Base-by-base conservation (phyloP, 2,329 filamentous ascomycete species). In the Xylaria hypoxylon region DNA sequence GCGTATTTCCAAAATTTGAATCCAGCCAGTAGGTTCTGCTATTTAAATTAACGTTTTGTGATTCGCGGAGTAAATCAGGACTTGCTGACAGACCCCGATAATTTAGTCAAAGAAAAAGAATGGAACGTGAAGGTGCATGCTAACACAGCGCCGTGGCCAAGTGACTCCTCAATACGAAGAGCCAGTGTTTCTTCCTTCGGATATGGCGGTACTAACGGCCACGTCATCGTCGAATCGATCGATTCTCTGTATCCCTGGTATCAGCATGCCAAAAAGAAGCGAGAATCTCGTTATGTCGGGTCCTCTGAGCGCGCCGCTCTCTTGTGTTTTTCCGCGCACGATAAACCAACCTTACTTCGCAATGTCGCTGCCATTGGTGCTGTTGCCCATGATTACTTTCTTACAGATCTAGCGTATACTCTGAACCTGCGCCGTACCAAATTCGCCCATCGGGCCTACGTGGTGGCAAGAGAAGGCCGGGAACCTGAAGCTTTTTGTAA, bases 151-250 rank as follows among this genome's bases (percentile, higher is more conserved):
- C 67, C 68, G 2, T 74, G 68, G 70, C 72, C 73, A 1, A 52
- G 47, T 24, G 68, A 72, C 19, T 64, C 55, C 5, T 42, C 62
- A 1, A 52, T 70, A 11, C 60, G 67, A 1, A 62, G 73, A 40
- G 68, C 68, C 4, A 68, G 67, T 19, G 66, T 76, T n/a, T 73
- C 68, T 42, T 70, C 62, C 15, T 74, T 71, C 48, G 72, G 72
- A 10, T 74, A 73, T 33, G 72, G 72, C 13, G 69, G 66, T 17
- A 67, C 69, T 2, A 72, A 72, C 47, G 70, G 62, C 26, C 70
- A 72, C 59, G 59, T 70, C 7, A 62, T 72, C 52, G 33, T 71
- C 10, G 69, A 72, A 56, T 47, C 68, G 3, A 28, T 70, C n/a
- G 70, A 73, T 17, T 64, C 65, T 5, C 50, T 73, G 7, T 70